phyloP scores from a whole-genome alignment of 306 rosid species.

The Vigna trinervia region DNA sequence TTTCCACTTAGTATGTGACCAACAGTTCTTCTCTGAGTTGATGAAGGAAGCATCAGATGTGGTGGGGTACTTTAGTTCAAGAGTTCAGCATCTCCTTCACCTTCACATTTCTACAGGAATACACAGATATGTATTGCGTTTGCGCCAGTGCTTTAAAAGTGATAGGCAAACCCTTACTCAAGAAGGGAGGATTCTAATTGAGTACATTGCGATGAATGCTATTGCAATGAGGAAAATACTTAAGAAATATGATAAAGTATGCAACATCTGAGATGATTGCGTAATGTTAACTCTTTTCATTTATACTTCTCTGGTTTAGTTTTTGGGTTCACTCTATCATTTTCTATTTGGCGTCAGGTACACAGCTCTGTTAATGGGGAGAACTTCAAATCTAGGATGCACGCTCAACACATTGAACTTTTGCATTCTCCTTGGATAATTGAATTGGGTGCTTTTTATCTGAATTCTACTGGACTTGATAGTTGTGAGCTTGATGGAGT shows the following conservation, averaged over 20 bases:
- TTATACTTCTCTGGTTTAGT: conserved; percentile 27
- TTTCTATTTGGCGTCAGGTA: conserved; percentile 53
- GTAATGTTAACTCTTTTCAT: conserved; percentile 10
- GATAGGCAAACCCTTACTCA: conserved; percentile 63
- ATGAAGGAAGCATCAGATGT: conserved; percentile 85
- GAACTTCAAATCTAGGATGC: conserved; percentile 79
- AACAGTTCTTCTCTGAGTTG: conserved; percentile 76
- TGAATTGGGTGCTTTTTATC: conserved; percentile 88
- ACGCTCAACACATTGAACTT: conserved; percentile 77
- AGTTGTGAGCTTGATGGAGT: conserved; percentile 57
- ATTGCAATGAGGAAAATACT: conserved; percentile 91
- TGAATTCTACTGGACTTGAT: conserved; percentile 63
- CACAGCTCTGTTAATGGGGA: conserved; percentile 79
- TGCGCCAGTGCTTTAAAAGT: conserved; percentile 72
- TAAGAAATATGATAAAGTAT: conserved; percentile 91
- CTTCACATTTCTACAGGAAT: conserved; percentile 79
- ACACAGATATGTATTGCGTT: conserved; percentile 64
- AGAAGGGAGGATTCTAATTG: conserved; percentile 77
- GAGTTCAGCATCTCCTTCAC: conserved; percentile 80
- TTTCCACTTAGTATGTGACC: conserved; percentile 68
- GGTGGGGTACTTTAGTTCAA: conserved; percentile 70
- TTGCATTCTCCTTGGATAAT: conserved; percentile 92
- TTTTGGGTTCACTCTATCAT: conserved; percentile 17
- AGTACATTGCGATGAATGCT: conserved; percentile 85
- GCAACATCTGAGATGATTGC: conserved; percentile 33